Conservation (phyloP, 805 yeast genomes). For the Monosporozyma aquatica region DNA sequence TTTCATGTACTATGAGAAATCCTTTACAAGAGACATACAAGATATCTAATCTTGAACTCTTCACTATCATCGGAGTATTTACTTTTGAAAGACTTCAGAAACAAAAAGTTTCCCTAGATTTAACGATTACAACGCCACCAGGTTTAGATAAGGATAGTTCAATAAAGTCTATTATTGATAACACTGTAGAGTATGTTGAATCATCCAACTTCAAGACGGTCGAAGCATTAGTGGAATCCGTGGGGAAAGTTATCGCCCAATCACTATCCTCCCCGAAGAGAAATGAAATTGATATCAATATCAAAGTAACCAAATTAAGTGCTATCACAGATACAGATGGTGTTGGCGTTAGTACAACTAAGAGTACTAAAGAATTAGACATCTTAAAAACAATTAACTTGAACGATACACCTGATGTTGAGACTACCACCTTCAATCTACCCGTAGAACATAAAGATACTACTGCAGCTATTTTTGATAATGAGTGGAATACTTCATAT, state of each 20-base stretch:
- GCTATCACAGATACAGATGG: slow-evolving; percentile 82
- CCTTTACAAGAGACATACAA: slow-evolving; percentile 18
- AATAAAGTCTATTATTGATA: slow-evolving; percentile 38
- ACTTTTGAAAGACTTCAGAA: slow-evolving; percentile 76
- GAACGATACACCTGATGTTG: background rate
- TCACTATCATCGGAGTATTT: slow-evolving; percentile 87
- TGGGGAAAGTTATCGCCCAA: slow-evolving; percentile 49
- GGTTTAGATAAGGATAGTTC: slow-evolving; percentile 9
- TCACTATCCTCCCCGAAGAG: slow-evolving; percentile 19
- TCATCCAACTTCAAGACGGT: slow-evolving; percentile 80
- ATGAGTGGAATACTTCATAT: slow-evolving; percentile 39
- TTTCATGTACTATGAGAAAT: slow-evolving; percentile 11
- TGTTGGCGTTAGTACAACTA: slow-evolving; percentile 72
- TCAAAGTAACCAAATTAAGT: slow-evolving; percentile 73
- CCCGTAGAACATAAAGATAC: slow-evolving; percentile 19
- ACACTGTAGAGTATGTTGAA: slow-evolving; percentile 55
- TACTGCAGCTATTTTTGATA: background rate
- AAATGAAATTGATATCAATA: slow-evolving; percentile 21
- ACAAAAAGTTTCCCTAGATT: slow-evolving; percentile 62
- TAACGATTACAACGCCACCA: slow-evolving; percentile 37
- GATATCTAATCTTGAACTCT: slow-evolving; percentile 46
- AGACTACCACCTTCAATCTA: slow-evolving; percentile 26
- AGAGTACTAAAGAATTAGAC: slow-evolving; percentile 37
- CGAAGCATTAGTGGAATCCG: slow-evolving; percentile 76
- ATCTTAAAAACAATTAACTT: background rate